Base-by-base conservation (phyloP, 164 flowering plant species). In the Sedum album region DNA sequence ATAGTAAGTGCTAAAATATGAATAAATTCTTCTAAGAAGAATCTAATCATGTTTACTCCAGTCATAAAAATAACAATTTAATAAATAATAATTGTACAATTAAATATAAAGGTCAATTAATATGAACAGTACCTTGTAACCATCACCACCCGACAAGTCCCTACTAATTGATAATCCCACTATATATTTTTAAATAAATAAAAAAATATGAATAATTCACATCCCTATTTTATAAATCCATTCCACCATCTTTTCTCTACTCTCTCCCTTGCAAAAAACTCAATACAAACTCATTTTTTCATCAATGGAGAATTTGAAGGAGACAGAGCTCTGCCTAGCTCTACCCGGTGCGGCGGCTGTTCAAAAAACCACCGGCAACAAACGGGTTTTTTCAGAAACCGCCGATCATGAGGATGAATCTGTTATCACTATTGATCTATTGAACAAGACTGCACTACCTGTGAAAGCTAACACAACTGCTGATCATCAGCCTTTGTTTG, bases 291-390 rank as follows among this genome's bases (percentile, higher is more conserved):
- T 53, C 30, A n/a, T n/a, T n/a, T n/a, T n/a, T n/a, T n/a, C n/a
- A 15, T 15, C 66, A 63, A 63, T 63, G 66, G 66, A 63, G 66
- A 63, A 31, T 38, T 18, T 63, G 38, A 35, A 63, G 41, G 66
- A 33, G 66, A 63, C 42, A n/a, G 42, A 63, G 42, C 66, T 63
- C 41, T 33, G 42, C 33, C 66, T 63, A 7, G 66, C 41, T 23
- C 42, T 63, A 2, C 66, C 66, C 14, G 42, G 66, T 7, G 66
- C 26, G 18, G 21, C 25, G 21, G 21, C 14, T 18, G 66, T 33
- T 13, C 25, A 62, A 33, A 63, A 63, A 38, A 28, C 65, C 15
- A 62, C 65, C 0, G 65, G 65, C 13, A 62, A 28, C 55, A 53
- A 53, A 36, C 38, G 66, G 26, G 41, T 36, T 8, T 63, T 63